Conservation (phyloP, 345 rosid genomes). For the Aethionema arabicum region DNA sequence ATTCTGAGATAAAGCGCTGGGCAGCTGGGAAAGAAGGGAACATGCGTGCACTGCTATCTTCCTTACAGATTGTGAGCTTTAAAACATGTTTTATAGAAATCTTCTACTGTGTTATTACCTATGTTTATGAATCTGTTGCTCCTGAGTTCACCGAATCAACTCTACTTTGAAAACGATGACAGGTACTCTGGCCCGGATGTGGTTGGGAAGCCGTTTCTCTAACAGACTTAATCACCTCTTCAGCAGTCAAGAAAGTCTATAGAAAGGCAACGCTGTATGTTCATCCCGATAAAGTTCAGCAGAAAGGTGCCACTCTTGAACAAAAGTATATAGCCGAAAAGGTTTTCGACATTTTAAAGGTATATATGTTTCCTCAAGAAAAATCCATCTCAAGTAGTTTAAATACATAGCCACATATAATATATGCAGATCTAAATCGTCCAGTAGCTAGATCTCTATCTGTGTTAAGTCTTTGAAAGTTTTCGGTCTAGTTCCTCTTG, state of each 20-base stretch:
- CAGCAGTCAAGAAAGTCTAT: constrained; percentile 84
- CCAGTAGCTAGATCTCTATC: not conserved
- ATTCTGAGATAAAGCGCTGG: constrained; percentile 74
- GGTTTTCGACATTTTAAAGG: constrained; percentile 96
- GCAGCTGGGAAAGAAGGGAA: constrained; percentile 91
- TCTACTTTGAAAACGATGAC: constrained; percentile 29
- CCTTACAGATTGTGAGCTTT: constrained; percentile 70
- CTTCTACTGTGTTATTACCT: not conserved
- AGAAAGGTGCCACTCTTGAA: constrained; percentile 84
- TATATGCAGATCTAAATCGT: not conserved
- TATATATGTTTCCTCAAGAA: constrained; percentile 28
- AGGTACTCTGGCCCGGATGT: constrained; percentile 94
- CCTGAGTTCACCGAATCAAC: constrained; percentile 4
- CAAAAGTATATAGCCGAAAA: constrained; percentile 92
- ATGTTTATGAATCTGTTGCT: constrained; percentile 18
- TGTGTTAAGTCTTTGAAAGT: not conserved
- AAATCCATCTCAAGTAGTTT: constrained; percentile 2
- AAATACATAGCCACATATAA: not conserved
- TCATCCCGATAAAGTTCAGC: constrained; percentile 99
- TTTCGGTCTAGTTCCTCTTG: not conserved
- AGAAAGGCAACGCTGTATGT: constrained; percentile 76
- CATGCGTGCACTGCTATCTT: constrained; percentile 82
- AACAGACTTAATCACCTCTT: constrained; percentile 82
- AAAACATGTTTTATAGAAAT: not conserved
- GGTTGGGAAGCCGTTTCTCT: constrained; percentile 81